These are phyloP conservation scores for Lactarius indigo DNA, from an alignment of 768 basidiomycete species.

Conservation along the genomic window DNA sequence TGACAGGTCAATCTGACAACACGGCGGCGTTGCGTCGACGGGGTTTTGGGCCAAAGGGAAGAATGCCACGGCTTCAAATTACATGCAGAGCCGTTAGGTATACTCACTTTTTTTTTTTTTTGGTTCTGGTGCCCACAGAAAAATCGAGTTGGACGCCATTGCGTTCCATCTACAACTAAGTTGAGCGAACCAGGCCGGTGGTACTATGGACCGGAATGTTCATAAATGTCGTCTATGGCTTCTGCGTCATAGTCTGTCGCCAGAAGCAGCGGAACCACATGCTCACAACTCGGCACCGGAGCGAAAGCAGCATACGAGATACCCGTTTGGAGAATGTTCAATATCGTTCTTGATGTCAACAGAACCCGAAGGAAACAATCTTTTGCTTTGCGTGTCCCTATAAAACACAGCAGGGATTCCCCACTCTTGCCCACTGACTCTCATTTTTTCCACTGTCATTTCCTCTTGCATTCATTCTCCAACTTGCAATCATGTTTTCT, in stretches of 20 bases:
- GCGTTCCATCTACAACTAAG: not conserved
- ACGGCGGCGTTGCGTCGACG: not conserved
- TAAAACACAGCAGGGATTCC: not conserved
- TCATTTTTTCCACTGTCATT: not conserved
- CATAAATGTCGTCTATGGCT: not conserved
- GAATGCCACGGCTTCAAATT: not conserved
- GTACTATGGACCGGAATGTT: not conserved
- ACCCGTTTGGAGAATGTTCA: not conserved
- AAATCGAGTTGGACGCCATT: not conserved
- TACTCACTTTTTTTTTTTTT: not conserved
- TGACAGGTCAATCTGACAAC: not conserved
- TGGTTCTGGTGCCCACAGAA: not conserved
- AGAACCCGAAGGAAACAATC: not conserved
- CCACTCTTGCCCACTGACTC: not conserved
- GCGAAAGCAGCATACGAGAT: not conserved
- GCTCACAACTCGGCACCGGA: not conserved
- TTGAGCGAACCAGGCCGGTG: not conserved
- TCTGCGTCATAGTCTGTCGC: constrained; percentile 13
- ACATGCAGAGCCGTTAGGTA: not conserved
- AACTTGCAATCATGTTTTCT: constrained; percentile 2
- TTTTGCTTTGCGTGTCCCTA: not conserved
- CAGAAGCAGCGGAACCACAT: not conserved
- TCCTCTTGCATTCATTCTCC: not conserved
- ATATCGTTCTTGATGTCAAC: not conserved
- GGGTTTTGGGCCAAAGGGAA: not conserved